Conservation (phyloP, 2,329 filamentous ascomycete species). For the Alternaria ethzedia region DNA sequence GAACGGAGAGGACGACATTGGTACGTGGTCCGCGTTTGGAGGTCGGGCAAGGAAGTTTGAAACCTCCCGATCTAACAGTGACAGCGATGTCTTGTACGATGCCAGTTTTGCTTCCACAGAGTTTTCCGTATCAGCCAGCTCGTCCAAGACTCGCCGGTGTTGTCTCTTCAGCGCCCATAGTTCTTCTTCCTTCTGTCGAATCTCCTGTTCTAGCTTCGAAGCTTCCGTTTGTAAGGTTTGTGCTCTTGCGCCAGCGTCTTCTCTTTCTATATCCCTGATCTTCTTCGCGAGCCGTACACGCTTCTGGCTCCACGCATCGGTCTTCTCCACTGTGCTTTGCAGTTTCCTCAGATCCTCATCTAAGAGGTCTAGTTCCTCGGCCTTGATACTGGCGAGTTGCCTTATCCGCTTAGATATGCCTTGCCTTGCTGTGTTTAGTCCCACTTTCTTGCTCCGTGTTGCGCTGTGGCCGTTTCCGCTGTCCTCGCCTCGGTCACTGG, state of each 20-base stretch:
- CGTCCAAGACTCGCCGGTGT: conserved; percentile 64
- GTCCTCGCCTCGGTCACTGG: conserved; percentile 34
- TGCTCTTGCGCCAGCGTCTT: conserved; percentile 64
- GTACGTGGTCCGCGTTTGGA: conserved; percentile 47
- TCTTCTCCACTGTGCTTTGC: conserved; percentile 63
- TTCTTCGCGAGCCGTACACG: conserved; percentile 62
- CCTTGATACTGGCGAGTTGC: conserved; percentile 69
- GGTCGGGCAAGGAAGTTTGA: conserved; percentile 65
- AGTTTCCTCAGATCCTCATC: conserved; percentile 63
- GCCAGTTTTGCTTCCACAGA: conserved; percentile 73
- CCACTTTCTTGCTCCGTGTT: conserved; percentile 60
- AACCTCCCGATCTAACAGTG: conserved; percentile 69
- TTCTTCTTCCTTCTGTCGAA: conserved; percentile 69
- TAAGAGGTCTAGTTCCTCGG: conserved; percentile 69
- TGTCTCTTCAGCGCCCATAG: conserved; percentile 66
- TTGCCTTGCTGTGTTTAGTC: conserved; percentile 67
- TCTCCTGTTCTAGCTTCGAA: conserved; percentile 65
- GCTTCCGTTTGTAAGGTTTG: conserved; percentile 59
- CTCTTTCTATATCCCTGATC: conserved; percentile 61
- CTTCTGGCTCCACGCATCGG: conserved; percentile 66
- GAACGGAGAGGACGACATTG: conserved; percentile 56
- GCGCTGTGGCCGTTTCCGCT: conserved; percentile 20
- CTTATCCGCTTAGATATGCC: conserved; percentile 69
- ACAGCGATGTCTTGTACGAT: conserved; percentile 71
- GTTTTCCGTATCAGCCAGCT: conserved; percentile 69